Base-by-base conservation (phyloP, 495 filamentous ascomycete species). In the Aspergillus sparsus region DNA sequence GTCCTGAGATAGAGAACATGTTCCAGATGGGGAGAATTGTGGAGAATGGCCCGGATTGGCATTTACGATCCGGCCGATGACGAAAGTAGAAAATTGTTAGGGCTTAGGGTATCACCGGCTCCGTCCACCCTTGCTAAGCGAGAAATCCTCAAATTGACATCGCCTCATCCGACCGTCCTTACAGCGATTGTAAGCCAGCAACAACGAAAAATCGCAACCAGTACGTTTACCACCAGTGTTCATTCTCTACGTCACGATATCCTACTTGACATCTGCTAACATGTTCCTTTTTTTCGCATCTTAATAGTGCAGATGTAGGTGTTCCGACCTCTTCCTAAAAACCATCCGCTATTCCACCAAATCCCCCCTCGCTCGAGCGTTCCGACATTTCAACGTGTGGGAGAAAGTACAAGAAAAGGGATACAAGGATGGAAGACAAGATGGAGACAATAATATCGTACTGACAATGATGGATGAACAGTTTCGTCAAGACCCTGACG, bases 401-500 rank as follows among this genome's bases (percentile, higher is more conserved):
- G 18, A 41, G 39, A 58, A 31, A 18, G 33, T 31, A 37, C 27
- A 46, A 18, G 35, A 47, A 9, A 6, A 35, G 13, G 5, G 35
- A 39, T 18, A 4, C 21, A 41, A 49, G 35, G 8, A 21, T 33
- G 18, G 31, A 53, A 8, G 35, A 52, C 5, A 13, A 34, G 32
- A 39, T 4, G 11, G 32, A 36, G 47, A 55, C 27, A 53, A 53
- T 34, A 27, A 27, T 33, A 18, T 31, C 57, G 72, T 62, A 36
- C 79, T 80, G 72, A 82, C 73, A 56, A 61, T 63, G 65, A 61
- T 68, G 62, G 59, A 58, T 27, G 63, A 61, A 71, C 68, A 95
- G 90, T 86, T 95, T 94, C 88, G 91, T 94, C 83, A 93, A 94
- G 84, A 93, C 91, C 83, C 88, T 94, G 68, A 94, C 92, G 82